Base-by-base conservation (phyloP, 805 yeast genomes). In the Myxozyma neglecta region DNA sequence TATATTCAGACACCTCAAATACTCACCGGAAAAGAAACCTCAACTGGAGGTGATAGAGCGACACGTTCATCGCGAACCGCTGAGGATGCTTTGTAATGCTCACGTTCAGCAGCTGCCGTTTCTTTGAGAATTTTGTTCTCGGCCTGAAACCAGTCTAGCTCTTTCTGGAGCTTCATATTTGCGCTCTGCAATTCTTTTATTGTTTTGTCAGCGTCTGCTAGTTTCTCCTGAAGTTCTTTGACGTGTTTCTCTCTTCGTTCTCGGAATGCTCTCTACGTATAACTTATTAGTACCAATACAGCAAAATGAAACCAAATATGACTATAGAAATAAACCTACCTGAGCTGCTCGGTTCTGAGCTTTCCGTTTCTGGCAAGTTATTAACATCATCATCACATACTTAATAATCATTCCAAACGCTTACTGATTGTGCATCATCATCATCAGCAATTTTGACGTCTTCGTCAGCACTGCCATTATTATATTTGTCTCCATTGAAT, bases 361-460 rank as follows among this genome's bases (percentile, higher is more conserved):
- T 37, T 63, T 59, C 74, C 79, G 49, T 79, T 80, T 11, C 90
- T 90, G 62, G 10, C 43, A 16, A 2, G 34, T 18, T 34, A 52
- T 35, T 24, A 14, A 8, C 16, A 11, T 20, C 18, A 3, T 20
- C 10, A 8, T 2, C 29, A 2, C n/a, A 48, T 9, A 2, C 14
- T 18, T 20, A 9, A 20, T 8, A 13, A 1, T 20, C 16, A 32
- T 3, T 11, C 7, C 6, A 3, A 18, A 9, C 13, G 51, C 60
- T 34, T 16, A 57, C 60, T 36, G 45, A 44, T 34, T 44, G 60
- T 45, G 36, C 29, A 16, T 57, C 51, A 18, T 43, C 56, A 7
- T 50, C 60, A 24, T 50, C 49, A 8, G 14, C 16, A 34, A 42
- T 14, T 18, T 56, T 56, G 37, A n/a, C 14, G 20, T 56, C 42